Evolutionary conservation across 2,329 filamentous ascomycete species (phyloP), one percentile per base, ranked within the genome.

Genomic region (Epichloe gansuensis): DNA sequence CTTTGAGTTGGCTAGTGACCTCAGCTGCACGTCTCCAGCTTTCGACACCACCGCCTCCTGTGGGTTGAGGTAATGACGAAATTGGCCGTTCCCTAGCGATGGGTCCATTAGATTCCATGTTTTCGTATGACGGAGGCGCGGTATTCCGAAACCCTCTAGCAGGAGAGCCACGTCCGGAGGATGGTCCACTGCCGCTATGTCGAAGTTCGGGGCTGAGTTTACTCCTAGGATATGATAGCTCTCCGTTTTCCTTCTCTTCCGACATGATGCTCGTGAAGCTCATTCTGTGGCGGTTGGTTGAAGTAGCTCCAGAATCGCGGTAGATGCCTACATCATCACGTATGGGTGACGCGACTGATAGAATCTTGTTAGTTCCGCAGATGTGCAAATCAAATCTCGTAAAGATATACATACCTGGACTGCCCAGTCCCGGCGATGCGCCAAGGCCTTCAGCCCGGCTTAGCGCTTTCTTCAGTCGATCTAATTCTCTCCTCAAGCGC

Each of bases 21-120:
- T 98, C 93, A 2, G 93, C 93, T 17, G 93, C 93, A 59, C 93
- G 78, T 72, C 90, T 94, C 93, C 93, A 98, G 66, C 90, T 97
- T 71, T 98, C 93, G 2, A 63, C 66, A 3, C 65, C 67, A 34
- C 65, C 66, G 23, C 61, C 61, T 35, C 62, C 61, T 6, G 62
- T 53, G 4, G 68, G 61, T 23, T 68, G 66, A 4, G 68, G 66
- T 12, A 69, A 58, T 9, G 65, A 64, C 17, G 68, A 69, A 42
- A 61, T 61, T 0, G 66, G 66, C 4, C 68, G 62, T 47, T 70
- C 60, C 55, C 61, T 55, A 45, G 61, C 54, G 5, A 61, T 57
- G 13, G 58, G 56, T 9, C 59, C 54, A 23, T 57, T 58, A 12
- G 60, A 55, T 7, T 71, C 71, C 31, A 57, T 57, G 41, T 58